Conservation (phyloP, 768 basidiomycete species). For the Trametes sanguinea region DNA sequence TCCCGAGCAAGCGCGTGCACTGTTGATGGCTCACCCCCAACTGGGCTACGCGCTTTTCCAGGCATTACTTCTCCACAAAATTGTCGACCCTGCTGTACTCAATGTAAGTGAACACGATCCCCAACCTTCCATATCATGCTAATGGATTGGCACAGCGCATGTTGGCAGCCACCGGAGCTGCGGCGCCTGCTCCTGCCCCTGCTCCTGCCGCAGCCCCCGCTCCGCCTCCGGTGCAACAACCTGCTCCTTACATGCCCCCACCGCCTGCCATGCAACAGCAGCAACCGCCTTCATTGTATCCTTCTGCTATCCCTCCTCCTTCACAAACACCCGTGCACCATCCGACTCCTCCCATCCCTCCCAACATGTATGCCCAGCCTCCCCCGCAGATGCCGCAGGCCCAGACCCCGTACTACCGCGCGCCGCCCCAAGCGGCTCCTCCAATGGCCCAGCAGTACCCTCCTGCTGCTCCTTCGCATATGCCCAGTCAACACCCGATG, state of each 20-base stretch:
- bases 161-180: constrained; percentile 45
- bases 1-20: constrained; percentile 82
- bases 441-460: constrained; percentile 32
- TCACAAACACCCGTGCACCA: constrained; percentile 26
- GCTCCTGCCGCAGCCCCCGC: constrained; percentile 20
- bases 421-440: constrained; percentile 35
- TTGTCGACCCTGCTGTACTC: constrained; percentile 85
- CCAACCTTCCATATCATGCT: too few relatives aligned
- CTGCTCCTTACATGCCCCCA: constrained; percentile 15
- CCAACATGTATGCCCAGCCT: constrained; percentile 30
- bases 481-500: constrained; percentile 35
- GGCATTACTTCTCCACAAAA: constrained; percentile 88
- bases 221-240: constrained; percentile 20
- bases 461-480: constrained; percentile 31
- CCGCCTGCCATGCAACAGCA: constrained; percentile 32
- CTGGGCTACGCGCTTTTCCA: constrained; percentile 96
- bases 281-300: constrained; percentile 28
- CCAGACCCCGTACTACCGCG: constrained; percentile 25
- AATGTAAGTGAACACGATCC: constrained; percentile 47
- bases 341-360: constrained; percentile 28
- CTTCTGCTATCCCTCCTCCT: constrained; percentile 17
- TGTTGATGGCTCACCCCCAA: constrained; percentile 86
- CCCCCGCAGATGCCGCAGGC: constrained; percentile 28
- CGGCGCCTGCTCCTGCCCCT: constrained; percentile 8
- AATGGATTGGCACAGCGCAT: constrained; percentile 40